Conservation (phyloP, 1,284 basidiomycete species). For the Amylostereum areolatum region DNA sequence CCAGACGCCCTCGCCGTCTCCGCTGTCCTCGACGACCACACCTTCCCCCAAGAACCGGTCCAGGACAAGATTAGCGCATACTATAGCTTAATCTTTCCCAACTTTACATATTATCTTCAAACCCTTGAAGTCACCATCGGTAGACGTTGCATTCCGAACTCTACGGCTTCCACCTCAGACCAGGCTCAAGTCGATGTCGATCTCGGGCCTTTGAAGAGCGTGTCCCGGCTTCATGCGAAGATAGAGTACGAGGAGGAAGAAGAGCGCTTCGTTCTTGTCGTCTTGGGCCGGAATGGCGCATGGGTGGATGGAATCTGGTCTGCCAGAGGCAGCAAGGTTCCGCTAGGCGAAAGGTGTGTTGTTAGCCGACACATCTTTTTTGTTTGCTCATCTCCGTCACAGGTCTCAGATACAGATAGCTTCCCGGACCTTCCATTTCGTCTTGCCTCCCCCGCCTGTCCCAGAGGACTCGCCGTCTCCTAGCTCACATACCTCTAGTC, state of each 20-base stretch:
- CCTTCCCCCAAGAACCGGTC: constrained; percentile 25
- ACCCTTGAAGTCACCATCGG: constrained; percentile 56
- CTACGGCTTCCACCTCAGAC: constrained; percentile 31
- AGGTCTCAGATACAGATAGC: constrained; percentile 99
- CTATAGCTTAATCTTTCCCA: constrained; percentile 89
- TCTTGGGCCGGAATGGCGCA: constrained; percentile 92
- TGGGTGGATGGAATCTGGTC: constrained; percentile 98
- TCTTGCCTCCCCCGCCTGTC: constrained; percentile 73
- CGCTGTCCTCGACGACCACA: constrained; percentile 28
- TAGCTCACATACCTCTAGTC: constrained; percentile 58
- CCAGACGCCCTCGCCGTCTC: constrained; percentile 26
- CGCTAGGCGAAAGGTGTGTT: constrained; percentile 74
- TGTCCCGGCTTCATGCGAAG: constrained; percentile 92
- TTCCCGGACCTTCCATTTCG: constrained; percentile 95
- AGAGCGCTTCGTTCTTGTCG: constrained; percentile 86
- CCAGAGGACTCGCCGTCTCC: constrained; percentile 74
- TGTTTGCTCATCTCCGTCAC: constrained; percentile 5
- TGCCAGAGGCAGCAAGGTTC: constrained; percentile 79
- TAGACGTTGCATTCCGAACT: constrained; percentile 38
- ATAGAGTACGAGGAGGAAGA: constrained; percentile 89
- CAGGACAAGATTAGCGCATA: constrained; percentile 85
- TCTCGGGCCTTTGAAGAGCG: constrained; percentile 93
- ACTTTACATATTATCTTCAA: constrained; percentile 69
- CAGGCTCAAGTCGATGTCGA: constrained; percentile 83
- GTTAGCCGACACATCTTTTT: background rate